phyloP scores from a whole-genome alignment of 2,329 filamentous ascomycete species.

The Periconia sp. region DNA sequence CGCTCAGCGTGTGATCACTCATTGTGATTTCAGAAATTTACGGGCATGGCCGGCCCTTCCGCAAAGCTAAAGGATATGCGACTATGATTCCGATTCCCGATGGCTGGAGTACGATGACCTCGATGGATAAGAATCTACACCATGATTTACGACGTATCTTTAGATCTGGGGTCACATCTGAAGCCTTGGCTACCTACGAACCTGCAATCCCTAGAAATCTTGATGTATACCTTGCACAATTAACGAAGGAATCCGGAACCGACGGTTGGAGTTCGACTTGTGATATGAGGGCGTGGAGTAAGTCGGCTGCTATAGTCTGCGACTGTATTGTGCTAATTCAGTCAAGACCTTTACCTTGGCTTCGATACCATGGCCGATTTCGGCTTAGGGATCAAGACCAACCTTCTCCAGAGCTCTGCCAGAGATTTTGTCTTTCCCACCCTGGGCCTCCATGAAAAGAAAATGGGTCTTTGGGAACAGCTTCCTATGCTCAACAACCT shows the following conservation, averaged over 20 bases:
- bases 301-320: too few relatives aligned
- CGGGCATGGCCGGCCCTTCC: slow-evolving; percentile 5
- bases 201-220: slow-evolving; percentile 7
- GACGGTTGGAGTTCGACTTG: slow-evolving; percentile 4
- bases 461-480: too few relatives aligned
- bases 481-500: too few relatives aligned
- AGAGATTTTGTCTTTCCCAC: too few relatives aligned
- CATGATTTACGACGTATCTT: slow-evolving; percentile 7
- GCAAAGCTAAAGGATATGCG: slow-evolving; percentile 6
- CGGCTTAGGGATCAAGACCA: too few relatives aligned
- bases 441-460: too few relatives aligned
- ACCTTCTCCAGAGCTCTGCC: too few relatives aligned
- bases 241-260: slow-evolving; percentile 1
- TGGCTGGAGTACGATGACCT: slow-evolving; percentile 9
- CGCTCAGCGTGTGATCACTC: too few relatives aligned
- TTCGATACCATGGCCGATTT: too few relatives aligned
- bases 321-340: too few relatives aligned
- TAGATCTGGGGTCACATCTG: slow-evolving; percentile 4
- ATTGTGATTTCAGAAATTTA: slow-evolving; percentile 1
- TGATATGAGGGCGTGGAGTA: slow-evolving; percentile 7
- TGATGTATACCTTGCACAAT: slow-evolving; percentile 5
- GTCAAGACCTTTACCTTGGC: too few relatives aligned
- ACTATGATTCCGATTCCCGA: slow-evolving; percentile 8
- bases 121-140: slow-evolving; percentile 6
- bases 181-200: slow-evolving; percentile 2